These are phyloP conservation scores for Sugiyamaella chiloensis DNA, from an alignment of 805 yeast genomes.

Conservation along the genomic window DNA sequence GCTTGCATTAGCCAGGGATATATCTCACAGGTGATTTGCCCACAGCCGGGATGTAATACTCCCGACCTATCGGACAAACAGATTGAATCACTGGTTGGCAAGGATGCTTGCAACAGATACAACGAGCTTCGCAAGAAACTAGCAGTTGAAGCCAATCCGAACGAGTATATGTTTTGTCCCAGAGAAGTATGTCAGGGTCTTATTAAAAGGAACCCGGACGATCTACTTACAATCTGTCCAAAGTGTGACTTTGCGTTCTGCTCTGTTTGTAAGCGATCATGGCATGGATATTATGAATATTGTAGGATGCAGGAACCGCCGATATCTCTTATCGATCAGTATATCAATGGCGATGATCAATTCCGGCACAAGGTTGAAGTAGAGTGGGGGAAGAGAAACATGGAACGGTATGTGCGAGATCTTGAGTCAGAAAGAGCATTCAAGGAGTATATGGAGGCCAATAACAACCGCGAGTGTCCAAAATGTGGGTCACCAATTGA, in stretches of 20 bases:
- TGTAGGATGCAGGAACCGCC: conserved; percentile 21
- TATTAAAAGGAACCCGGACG: conserved; percentile 20
- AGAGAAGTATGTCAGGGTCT: conserved; percentile 21
- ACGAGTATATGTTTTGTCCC: conserved; percentile 18
- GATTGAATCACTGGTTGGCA: conserved; percentile 15
- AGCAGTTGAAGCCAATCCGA: conserved; percentile 19
- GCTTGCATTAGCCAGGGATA: conserved; percentile 25
- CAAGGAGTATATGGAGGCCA: conserved; percentile 17
- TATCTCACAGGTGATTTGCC: conserved; percentile 21
- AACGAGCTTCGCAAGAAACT: conserved; percentile 12
- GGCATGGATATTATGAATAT: conserved; percentile 25
- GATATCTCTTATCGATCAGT: conserved; percentile 12
- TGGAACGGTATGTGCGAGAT: conserved; percentile 14
- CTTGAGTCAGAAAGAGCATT: conserved; percentile 18
- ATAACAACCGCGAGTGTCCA: conserved; percentile 18
- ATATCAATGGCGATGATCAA: conserved; percentile 17
- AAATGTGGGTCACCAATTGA: conserved; percentile 22
- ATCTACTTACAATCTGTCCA: conserved; percentile 23
- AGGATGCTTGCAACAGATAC: conserved; percentile 11
- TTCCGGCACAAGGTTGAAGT: conserved; percentile 13
- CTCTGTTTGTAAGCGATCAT: conserved; percentile 21
- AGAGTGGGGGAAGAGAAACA: conserved; percentile 22
- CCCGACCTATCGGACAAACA: conserved; percentile 9
- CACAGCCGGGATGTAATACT: conserved; percentile 16
- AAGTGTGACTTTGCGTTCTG: conserved; percentile 26